phyloP scores from a whole-genome alignment of 805 yeast species.

The Saccharomycopsis fibuligera region DNA sequence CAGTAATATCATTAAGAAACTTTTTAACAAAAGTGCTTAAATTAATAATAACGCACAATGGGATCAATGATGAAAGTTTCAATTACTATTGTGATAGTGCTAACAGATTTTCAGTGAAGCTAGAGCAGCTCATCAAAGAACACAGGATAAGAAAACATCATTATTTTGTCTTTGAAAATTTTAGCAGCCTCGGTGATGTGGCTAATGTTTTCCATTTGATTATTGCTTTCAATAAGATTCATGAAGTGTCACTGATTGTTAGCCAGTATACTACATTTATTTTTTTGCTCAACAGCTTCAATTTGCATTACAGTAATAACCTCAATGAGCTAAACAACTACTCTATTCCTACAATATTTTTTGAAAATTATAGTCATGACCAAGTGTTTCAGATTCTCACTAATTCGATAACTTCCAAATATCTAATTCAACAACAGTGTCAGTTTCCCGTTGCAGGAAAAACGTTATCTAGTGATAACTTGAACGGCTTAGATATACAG shows the following conservation, averaged over 20 bases:
- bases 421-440: conserved; percentile 21
- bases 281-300: conserved; percentile 9
- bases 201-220: conserved; percentile 4
- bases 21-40: conserved; percentile 9
- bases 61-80: not conserved
- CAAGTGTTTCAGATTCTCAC: conserved; percentile 31
- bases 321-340: conserved; percentile 30
- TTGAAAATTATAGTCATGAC: conserved; percentile 31
- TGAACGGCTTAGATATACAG: conserved; percentile 16
- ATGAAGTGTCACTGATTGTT: not conserved
- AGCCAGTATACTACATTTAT: conserved; percentile 6
- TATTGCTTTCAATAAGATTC: conserved; percentile 7
- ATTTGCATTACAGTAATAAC: conserved; percentile 18
- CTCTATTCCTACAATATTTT: conserved; percentile 32
- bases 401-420: conserved; percentile 24
- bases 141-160: not conserved
- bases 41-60: not conserved
- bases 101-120: conserved; percentile 10
- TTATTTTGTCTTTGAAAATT: conserved; percentile 10
- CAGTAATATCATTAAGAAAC: conserved; percentile 8
- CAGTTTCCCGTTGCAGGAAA: conserved; percentile 5
- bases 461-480: too few species aligned
- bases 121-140: conserved; percentile 7
- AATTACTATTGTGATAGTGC: not conserved
- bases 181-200: conserved; percentile 5